Evolutionary conservation across 139 green algal species (phyloP), one percentile per base, ranked within the genome.

Genomic region (Chlamydomonas sp.): DNA sequence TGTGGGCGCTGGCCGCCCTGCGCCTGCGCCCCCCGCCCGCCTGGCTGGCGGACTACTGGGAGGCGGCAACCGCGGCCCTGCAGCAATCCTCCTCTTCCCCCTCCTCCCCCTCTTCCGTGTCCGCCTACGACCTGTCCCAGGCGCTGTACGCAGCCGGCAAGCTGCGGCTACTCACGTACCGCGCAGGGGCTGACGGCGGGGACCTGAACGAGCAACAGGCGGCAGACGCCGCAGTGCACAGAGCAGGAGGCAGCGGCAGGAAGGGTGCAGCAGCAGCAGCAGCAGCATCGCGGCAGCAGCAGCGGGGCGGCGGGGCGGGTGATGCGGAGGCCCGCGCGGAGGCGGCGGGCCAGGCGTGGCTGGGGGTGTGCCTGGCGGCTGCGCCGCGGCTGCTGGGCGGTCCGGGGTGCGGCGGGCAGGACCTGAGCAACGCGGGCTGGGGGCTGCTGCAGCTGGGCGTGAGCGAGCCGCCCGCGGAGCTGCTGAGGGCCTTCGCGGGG

Each of bases 81-180:
- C 60, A 57, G 16, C 72, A 10, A 1, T 78, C 20, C 72, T 61
- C 20, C 72, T 61, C 20, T n/a, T 61, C 7, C 7, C 58, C 72
- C 49, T 18, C 20, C 58, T 18, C 72, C 77, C 76, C 79, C 58
- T 15, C n/a, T 12, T 59, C 80, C 10, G 91, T 91, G 83, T 78
- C 85, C n/a, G 16, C 86, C n/a, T 76, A 79, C 60, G 90, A 93
- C 83, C 63, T 93, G 58, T 61, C 77, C 1, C 90, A 93, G 75
- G 3, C 77, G 4, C 73, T 90, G 67, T 91, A 93, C 74, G 78
- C 77, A 1, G 59, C 90, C 17, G 86, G 86, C 60, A 88, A 88
- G 83, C 73, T 93, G 73, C 72, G 58, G 9, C 77, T 85, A 5
- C 62, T 20, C 59, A 72, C 60, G 58, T 69, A 72, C 59, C 79